These are phyloP conservation scores for Stylosanthes scabra DNA, from an alignment of 331 rosid species.

Conservation along the genomic window DNA sequence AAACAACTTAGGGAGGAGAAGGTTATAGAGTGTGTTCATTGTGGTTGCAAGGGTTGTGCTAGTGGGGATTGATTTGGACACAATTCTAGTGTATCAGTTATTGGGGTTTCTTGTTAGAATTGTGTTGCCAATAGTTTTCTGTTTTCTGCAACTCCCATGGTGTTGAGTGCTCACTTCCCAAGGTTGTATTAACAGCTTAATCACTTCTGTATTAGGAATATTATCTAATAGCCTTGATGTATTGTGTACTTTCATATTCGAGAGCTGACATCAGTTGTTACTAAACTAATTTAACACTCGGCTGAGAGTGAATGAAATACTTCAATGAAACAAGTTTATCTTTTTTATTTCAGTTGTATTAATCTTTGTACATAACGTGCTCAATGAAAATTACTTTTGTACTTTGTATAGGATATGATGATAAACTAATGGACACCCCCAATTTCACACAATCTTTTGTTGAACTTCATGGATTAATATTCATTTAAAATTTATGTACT, in stretches of 20 bases:
- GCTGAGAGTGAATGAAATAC: background rate
- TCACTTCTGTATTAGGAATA: background rate
- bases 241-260: conserved; percentile 2
- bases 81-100: conserved; percentile 13
- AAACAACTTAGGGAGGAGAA: conserved; percentile 90
- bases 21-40: conserved; percentile 87
- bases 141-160: conserved; percentile 20
- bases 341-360: too few species aligned
- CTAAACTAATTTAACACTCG: background rate
- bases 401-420: too few species aligned
- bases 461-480: too few species aligned
- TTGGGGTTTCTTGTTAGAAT: conserved; percentile 21
- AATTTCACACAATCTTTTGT: too few species aligned
- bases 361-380: too few species aligned
- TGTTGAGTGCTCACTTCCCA: background rate
- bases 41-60: conserved; percentile 93
- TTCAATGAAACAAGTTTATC: background rate
- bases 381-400: background rate
- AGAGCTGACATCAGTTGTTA: conserved; percentile 2
- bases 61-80: conserved; percentile 70
- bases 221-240: background rate
- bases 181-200: conserved; percentile 9
- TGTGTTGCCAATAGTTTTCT: conserved; percentile 12
- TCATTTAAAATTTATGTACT: too few species aligned
- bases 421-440: too few species aligned